A percentile compares a stretch with the other conserved stretches of the same genome.
Conservation (phyloP, 345 rosid species). For the Orychophragmus violaceus region DNA sequence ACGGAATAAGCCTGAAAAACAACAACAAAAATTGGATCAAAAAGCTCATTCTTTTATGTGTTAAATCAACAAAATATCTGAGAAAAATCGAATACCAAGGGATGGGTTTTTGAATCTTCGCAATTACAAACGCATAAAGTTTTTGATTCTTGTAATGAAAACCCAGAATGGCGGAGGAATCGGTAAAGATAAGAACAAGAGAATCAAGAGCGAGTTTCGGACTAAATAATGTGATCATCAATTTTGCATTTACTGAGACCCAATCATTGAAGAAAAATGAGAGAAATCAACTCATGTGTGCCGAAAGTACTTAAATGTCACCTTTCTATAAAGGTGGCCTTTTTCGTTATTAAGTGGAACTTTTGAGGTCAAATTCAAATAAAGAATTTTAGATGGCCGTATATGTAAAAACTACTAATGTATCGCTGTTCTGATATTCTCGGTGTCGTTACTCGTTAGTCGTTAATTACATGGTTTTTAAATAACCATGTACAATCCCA, state of each 20-base stretch:
- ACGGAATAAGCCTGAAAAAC: constrained; percentile 32
- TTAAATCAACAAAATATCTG: neutral
- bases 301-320: neutral
- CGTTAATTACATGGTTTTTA: no score
- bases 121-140: neutral
- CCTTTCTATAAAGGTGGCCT: neutral
- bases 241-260: constrained; percentile 1
- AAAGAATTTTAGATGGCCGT: neutral
- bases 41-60: neutral
- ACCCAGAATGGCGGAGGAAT: neutral
- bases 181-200: neutral
- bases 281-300: neutral
- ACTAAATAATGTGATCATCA: neutral
- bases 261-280: constrained; percentile 9
- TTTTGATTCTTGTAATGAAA: neutral
- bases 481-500: no score
- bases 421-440: neutral
- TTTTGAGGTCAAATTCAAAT: neutral
- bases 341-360: neutral
- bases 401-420: neutral
- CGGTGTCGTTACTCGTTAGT: neutral
- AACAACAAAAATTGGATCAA: constrained; percentile 7
- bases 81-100: neutral
- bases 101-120: neutral
- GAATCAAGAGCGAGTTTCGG: neutral